Conservation (phyloP, 2,329 filamentous ascomycete genomes). For the Purpureocillium lavendulum region DNA sequence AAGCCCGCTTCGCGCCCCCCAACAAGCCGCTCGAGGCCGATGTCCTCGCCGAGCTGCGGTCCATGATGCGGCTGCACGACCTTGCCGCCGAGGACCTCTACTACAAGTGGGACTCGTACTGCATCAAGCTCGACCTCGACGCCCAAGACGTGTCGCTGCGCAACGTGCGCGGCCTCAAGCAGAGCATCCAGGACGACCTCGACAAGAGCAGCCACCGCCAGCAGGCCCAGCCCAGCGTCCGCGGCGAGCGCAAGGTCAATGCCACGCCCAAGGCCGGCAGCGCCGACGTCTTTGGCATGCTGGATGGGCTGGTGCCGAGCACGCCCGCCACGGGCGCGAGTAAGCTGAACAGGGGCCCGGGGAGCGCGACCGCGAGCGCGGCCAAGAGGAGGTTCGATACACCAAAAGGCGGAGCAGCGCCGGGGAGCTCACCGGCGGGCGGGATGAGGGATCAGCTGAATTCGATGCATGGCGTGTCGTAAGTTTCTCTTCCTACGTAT, state of each 20-base stretch:
- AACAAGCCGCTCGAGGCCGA: conserved; percentile 58
- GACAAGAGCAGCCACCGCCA: conserved; percentile 63
- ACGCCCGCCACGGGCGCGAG: conserved; percentile 38
- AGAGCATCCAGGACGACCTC: conserved; percentile 74
- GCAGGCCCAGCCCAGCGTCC: conserved; percentile 37
- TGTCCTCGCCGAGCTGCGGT: conserved; percentile 71
- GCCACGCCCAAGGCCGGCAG: conserved; percentile 54
- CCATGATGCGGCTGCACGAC: conserved; percentile 76
- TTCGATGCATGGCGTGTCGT: conserved; percentile 19
- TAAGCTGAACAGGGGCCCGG: conserved; percentile 30
- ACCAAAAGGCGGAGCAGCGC: conserved; percentile 9
- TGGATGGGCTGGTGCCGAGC: conserved; percentile 61
- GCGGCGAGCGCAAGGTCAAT: conserved; percentile 52
- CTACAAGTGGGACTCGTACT: conserved; percentile 99
- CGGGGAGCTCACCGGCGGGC: conserved; percentile 24
- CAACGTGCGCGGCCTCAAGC: conserved; percentile 71
- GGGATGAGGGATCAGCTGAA: conserved; percentile 24
- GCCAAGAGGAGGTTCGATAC: conserved; percentile 23
- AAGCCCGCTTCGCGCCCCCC: conserved; percentile 24
- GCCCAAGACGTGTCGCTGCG: conserved; percentile 61
- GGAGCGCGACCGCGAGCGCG: conserved; percentile 19
- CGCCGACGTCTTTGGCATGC: conserved; percentile 76
- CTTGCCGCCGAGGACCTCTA: conserved; percentile 80
- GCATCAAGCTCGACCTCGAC: conserved; percentile 84
- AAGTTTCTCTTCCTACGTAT: conserved; percentile 5